phyloP scores from a whole-genome alignment of 768 basidiomycete genomes.

The Tephrocybe sp. region DNA sequence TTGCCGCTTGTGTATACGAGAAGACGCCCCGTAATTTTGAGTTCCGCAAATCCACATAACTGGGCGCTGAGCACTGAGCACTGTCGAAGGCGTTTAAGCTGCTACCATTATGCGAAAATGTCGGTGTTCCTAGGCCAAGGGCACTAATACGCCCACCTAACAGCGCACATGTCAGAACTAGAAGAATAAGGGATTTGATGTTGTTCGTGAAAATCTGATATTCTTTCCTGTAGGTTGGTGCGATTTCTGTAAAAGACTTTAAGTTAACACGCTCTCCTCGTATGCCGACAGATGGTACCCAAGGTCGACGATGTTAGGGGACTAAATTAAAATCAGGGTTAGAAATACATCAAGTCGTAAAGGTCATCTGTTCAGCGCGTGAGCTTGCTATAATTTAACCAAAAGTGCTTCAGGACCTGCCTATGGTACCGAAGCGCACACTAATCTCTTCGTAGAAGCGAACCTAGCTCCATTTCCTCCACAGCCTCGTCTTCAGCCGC shows the following conservation, averaged over 20 bases:
- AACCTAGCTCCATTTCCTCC: constrained; percentile 60
- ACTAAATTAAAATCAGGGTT: constrained; percentile 5
- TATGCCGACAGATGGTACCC: constrained; percentile 1
- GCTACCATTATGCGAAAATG: background rate
- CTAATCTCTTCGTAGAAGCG: constrained; percentile 40
- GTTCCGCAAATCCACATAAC: background rate
- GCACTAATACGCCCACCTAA: background rate
- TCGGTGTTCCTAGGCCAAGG: constrained; percentile 2
- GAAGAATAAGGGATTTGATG: background rate
- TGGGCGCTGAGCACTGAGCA: background rate
- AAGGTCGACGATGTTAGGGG: background rate
- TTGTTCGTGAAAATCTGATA: background rate
- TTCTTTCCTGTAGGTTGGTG: background rate
- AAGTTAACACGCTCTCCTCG: constrained; percentile 9
- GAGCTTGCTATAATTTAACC: background rate
- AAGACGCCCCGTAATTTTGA: background rate
- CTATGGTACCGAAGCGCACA: constrained; percentile 1
- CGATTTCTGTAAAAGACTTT: background rate
- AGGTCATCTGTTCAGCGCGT: constrained; percentile 6
- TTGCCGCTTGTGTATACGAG: background rate
- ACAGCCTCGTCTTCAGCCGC: constrained; percentile 51
- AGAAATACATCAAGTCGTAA: constrained; percentile 15
- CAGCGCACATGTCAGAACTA: background rate
- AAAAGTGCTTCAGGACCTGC: background rate
- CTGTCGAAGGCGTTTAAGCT: background rate